A percentile compares a stretch with the other conserved stretches of the same genome.
These are phyloP conservation scores for Colletotrichum siamense DNA, from an alignment of 2,329 filamentous ascomycete genomes.

Conservation along the genomic window DNA sequence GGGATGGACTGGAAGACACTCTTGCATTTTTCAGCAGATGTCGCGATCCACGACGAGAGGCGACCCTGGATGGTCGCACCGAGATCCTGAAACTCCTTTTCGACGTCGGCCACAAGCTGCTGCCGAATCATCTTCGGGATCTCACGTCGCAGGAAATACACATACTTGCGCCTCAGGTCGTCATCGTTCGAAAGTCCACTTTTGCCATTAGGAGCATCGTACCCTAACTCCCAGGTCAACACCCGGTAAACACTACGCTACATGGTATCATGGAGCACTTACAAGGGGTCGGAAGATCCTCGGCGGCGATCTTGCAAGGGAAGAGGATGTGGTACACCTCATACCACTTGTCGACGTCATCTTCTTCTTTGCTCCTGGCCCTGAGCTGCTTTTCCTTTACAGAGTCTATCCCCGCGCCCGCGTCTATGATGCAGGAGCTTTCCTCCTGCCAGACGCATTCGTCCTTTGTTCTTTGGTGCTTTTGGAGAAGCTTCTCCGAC, in stretches of 20 bases:
- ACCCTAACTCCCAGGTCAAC: constrained; percentile 28
- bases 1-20: too few relatives aligned
- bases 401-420: constrained; percentile 36
- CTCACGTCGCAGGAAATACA: too few relatives aligned
- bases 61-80: too few relatives aligned
- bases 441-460: constrained; percentile 25
- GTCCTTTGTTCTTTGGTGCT: constrained; percentile 31
- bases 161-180: too few relatives aligned
- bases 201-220: constrained; percentile 28
- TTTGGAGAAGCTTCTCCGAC: constrained; percentile 31
- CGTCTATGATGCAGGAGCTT: constrained; percentile 24
- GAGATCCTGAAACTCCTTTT: too few relatives aligned
- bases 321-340: constrained; percentile 42
- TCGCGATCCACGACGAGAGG: too few relatives aligned
- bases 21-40: too few relatives aligned
- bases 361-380: constrained; percentile 33
- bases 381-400: constrained; percentile 36
- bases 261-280: neutral
- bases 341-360: constrained; percentile 40
- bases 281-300: constrained; percentile 15
- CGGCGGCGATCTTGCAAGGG: constrained; percentile 18
- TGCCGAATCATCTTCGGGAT: too few relatives aligned
- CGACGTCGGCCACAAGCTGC: too few relatives aligned
- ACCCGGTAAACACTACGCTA: neutral
- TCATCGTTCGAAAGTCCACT: constrained; percentile 18